phyloP scores from a whole-genome alignment of 176 grass and related monocot species.

The Musa itinerans region DNA sequence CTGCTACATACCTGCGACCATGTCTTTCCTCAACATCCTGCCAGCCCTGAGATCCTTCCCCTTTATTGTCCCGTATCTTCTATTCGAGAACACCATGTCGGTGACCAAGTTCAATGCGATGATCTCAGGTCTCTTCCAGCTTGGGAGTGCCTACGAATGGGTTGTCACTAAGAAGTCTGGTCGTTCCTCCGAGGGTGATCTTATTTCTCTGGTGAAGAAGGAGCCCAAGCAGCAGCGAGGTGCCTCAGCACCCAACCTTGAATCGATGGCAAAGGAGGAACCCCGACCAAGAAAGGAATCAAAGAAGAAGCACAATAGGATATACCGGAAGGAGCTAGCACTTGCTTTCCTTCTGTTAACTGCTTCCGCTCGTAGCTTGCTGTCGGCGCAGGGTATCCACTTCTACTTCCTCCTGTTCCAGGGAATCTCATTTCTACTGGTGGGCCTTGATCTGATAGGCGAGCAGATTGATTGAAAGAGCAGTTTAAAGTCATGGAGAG shows the following conservation, averaged over 20 bases:
- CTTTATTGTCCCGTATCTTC: conserved; percentile 92
- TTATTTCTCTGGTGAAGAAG: conserved; percentile 46
- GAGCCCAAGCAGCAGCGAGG: conserved; percentile 38
- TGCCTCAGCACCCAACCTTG: conserved; percentile 47
- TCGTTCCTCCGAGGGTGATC: conserved; percentile 75
- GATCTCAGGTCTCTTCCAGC: conserved; percentile 92
- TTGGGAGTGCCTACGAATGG: conserved; percentile 87
- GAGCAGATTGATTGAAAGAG: conserved; percentile 69
- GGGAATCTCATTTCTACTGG: conserved; percentile 88
- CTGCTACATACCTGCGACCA: conserved; percentile 75
- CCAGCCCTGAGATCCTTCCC: conserved; percentile 78
- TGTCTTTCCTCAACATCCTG: conserved; percentile 85
- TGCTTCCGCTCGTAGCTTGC: conserved; percentile 70
- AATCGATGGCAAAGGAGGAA: conserved; percentile 35
- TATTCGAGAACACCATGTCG: conserved; percentile 98
- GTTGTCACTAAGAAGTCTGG: conserved; percentile 97
- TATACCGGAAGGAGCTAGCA: conserved; percentile 89
- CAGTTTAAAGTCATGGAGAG: background rate
- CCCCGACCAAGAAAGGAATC: conserved; percentile 19
- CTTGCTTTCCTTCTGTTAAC: conserved; percentile 78
- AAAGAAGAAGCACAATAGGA: conserved; percentile 94
- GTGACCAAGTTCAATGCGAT: conserved; percentile 99
- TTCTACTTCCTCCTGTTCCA: conserved; percentile 99
- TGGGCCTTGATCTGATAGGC: conserved; percentile 94
- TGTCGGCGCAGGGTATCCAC: conserved; percentile 93